phyloP scores from a whole-genome alignment of 176 grass and related monocot species.

The Musa itinerans region DNA sequence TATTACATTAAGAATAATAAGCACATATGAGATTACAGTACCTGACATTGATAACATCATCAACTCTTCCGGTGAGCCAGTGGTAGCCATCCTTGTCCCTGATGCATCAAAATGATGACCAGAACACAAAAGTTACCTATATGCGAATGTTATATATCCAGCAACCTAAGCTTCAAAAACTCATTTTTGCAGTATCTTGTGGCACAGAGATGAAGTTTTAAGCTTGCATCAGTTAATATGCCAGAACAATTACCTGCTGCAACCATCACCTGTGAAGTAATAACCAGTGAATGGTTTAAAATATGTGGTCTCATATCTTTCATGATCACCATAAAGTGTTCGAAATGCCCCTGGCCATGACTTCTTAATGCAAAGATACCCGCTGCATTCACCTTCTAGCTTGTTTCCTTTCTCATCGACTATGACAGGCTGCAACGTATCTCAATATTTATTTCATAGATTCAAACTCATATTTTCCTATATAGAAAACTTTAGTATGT shows the following conservation, averaged over 20 bases:
- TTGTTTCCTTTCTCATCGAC: constrained; percentile 84
- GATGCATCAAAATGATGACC: constrained; percentile 29
- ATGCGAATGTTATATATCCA: too few species aligned
- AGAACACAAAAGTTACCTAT: background rate
- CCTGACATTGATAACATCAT: constrained; percentile 98
- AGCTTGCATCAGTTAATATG: background rate
- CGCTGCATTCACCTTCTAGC: constrained; percentile 77
- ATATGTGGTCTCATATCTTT: constrained; percentile 96
- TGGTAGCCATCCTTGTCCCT: constrained; percentile 95
- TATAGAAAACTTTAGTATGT: constrained; percentile 10
- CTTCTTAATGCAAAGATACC: constrained; percentile 94
- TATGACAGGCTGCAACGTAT: constrained; percentile 55
- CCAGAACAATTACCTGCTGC: constrained; percentile 49
- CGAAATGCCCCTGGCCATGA: constrained; percentile 88
- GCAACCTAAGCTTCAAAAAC: too few species aligned
- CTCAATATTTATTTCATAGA: background rate
- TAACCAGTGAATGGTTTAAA: constrained; percentile 94
- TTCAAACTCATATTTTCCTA: background rate
- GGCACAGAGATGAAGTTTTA: background rate
- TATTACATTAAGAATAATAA: background rate
- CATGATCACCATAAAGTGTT: constrained; percentile 77
- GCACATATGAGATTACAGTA: constrained; percentile 9
- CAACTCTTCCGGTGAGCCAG: constrained; percentile 91
- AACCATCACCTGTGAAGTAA: constrained; percentile 93
- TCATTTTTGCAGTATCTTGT: background rate